Conservation (phyloP, 2,329 filamentous ascomycete genomes). For the Xylaria sp. region DNA sequence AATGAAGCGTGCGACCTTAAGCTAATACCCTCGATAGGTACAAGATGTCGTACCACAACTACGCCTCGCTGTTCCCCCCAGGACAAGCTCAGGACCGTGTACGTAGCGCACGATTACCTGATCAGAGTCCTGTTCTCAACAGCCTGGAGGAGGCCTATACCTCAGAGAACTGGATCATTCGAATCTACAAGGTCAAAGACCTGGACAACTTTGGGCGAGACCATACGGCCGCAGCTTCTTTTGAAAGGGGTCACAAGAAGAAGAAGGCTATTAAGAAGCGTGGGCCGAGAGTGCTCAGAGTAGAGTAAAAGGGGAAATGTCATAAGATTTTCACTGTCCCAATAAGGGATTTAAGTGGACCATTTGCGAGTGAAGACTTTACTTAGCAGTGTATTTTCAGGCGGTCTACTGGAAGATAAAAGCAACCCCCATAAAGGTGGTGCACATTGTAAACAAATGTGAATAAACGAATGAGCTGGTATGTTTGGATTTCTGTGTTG, state of each 20-base stretch:
- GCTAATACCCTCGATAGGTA: conserved; percentile 71
- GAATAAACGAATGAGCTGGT: conserved; percentile 26
- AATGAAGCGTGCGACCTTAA: neutral
- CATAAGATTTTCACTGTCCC: neutral
- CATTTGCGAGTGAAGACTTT: conserved; percentile 17
- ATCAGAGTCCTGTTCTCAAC: conserved; percentile 83
- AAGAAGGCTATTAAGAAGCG: conserved; percentile 79
- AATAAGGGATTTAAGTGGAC: neutral
- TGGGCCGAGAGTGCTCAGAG: conserved; percentile 75
- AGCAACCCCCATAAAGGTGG: conserved; percentile 24
- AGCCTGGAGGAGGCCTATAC: conserved; percentile 97
- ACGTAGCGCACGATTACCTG: conserved; percentile 81
- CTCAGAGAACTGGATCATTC: conserved; percentile 99
- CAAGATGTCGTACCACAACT: conserved; percentile 99
- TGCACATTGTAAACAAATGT: conserved; percentile 31
- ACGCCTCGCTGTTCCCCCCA: conserved; percentile 86
- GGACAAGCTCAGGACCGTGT: conserved; percentile 93
- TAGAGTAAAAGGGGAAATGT: conserved; percentile 64
- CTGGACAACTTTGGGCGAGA: conserved; percentile 95
- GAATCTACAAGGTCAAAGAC: conserved; percentile 99
- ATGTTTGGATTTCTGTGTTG: neutral
- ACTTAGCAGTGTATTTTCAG: conserved; percentile 25
- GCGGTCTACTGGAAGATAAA: conserved; percentile 34
- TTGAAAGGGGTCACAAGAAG: conserved; percentile 84
- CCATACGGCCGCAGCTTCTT: conserved; percentile 74